Conservation (phyloP, 2,329 filamentous ascomycete species). For the Tolypocladium inflatum region DNA sequence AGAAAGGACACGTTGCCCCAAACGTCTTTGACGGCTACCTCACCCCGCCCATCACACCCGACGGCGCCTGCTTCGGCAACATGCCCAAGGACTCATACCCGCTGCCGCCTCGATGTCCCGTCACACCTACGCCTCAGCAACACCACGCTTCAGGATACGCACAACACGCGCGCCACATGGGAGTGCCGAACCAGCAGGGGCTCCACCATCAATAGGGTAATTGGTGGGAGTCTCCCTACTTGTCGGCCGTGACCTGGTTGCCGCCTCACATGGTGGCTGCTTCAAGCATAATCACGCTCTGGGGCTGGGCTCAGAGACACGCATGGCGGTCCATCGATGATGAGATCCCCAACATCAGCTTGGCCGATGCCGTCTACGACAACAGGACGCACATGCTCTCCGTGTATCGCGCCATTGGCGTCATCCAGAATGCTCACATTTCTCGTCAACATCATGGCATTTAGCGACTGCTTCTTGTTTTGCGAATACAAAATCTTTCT, state of each 20-base stretch:
- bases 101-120: slow-evolving; percentile 46
- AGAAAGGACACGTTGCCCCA: slow-evolving; percentile 60
- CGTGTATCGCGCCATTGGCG: not conserved
- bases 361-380: not conserved
- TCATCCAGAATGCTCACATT: not conserved
- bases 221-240: slow-evolving; percentile 1
- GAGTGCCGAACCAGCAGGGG: slow-evolving; percentile 32
- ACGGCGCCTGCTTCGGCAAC: slow-evolving; percentile 47
- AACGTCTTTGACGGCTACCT: slow-evolving; percentile 65
- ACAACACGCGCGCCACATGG: slow-evolving; percentile 22
- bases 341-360: not conserved
- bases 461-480: slow-evolving; percentile 31
- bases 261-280: slow-evolving; percentile 1
- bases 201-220: slow-evolving; percentile 30
- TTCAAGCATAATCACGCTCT: slow-evolving; percentile 3
- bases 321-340: slow-evolving; percentile 2
- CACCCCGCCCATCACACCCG: slow-evolving; percentile 78
- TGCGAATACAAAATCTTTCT: slow-evolving; percentile 16
- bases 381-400: not conserved
- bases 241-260: not conserved
- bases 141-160: slow-evolving; percentile 24
- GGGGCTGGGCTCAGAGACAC: slow-evolving; percentile 1
- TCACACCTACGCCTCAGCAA: slow-evolving; percentile 50
- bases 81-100: slow-evolving; percentile 38
- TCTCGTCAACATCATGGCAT: slow-evolving; percentile 32